A percentile compares a stretch with the other conserved stretches of the same genome.
Conservation (phyloP, 2,329 filamentous ascomycete genomes). For the Domatiomyces globalis region DNA sequence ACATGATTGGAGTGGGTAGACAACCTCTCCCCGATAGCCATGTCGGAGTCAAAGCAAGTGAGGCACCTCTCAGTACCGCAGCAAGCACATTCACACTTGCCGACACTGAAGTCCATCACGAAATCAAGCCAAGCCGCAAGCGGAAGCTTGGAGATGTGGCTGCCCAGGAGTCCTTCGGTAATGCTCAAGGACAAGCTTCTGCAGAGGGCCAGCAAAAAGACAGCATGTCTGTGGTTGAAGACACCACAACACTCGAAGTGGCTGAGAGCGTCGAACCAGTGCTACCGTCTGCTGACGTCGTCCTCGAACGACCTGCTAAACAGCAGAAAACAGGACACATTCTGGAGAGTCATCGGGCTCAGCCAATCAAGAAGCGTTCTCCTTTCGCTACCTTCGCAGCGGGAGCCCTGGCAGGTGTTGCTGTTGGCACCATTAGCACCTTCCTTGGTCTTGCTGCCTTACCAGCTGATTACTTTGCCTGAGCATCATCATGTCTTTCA, state of each 20-base stretch:
- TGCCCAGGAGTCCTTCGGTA: neutral
- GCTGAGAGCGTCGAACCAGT: neutral
- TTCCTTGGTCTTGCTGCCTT: conserved; percentile 29
- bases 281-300: neutral
- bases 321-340: neutral
- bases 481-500: neutral
- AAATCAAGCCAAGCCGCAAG: neutral
- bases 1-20: neutral
- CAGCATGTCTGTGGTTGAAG: neutral
- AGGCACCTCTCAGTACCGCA: neutral
- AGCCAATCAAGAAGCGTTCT: conserved; percentile 1
- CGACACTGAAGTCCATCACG: neutral
- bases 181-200: too few species aligned
- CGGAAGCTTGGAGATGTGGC: neutral
- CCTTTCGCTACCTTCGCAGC: conserved; percentile 26
- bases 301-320: neutral
- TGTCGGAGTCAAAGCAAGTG: neutral
- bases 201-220: neutral
- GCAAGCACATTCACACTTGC: neutral
- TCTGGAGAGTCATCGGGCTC: neutral
- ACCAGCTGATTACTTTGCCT: conserved; percentile 30
- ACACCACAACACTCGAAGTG: neutral
- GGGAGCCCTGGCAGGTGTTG: conserved; percentile 27
- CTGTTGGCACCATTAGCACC: conserved; percentile 30
- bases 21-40: neutral